Base-by-base conservation (phyloP, 1,284 basidiomycete genomes). In the Thelephora terrestris region DNA sequence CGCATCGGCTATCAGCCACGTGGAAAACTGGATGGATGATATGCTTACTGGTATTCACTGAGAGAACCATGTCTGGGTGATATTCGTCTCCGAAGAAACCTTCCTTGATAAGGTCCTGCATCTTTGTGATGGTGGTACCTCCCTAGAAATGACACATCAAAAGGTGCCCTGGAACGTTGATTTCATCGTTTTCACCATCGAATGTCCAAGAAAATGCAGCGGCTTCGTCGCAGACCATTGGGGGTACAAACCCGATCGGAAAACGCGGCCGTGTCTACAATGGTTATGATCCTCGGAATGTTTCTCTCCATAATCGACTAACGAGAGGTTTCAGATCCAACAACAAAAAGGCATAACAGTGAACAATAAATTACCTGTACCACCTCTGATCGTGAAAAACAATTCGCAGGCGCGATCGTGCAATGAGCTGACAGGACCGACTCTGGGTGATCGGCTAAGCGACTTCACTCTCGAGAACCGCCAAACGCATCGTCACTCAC, bases 371-470 rank as follows among this genome's bases (percentile, higher is more conserved):
- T 57, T 55, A 63, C 74, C 71, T 47, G 59, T 71, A 1, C 76
- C 76, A 7, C 78, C 78, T 9, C 64, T 55, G 3, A 81, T 53
- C 3, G 67, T 64, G 55, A 75, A 78, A 58, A 72, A 79, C 12
- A 79, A 59, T 53, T 80, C 77, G 56, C 76, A 79, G 12, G 76
- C 76, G 46, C 77, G 60, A 51, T 81, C 78, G 54, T 79, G 76
- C 23, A 80, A 53, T 3, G 74, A 76, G 53, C 76, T 75, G 18
- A 76, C 69, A 18, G 75, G 68, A 17, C 76, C 71, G 42, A 77
- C 64, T 50, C 75, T 73, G 50, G n/a, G n/a, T 4, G 49, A 48
- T 38, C 16, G 14, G 18, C n/a, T 34, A 23, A 47, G 42, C 12
- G 34, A 38, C 29, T 39, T 17, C n/a, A 21, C 35, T 16, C 16